These are phyloP conservation scores for Raffaelea arxii DNA, from an alignment of 2,329 filamentous ascomycete genomes.

Conservation along the genomic window DNA sequence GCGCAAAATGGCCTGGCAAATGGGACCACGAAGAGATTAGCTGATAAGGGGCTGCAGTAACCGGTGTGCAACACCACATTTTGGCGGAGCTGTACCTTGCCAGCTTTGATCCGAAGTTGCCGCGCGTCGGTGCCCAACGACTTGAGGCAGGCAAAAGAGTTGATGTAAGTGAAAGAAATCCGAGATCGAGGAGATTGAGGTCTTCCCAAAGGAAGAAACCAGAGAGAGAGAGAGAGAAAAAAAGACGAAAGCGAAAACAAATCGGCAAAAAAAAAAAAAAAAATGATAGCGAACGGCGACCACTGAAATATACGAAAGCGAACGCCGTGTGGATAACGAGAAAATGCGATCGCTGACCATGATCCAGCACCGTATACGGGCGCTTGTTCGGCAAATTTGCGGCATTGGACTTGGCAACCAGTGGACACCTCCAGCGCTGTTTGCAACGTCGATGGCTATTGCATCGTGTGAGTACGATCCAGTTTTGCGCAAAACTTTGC, in stretches of 20 bases:
- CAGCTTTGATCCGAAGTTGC: slow-evolving; percentile 44
- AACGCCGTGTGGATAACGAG: not conserved
- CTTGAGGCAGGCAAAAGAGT: slow-evolving; percentile 7
- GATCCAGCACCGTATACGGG: slow-evolving; percentile 30
- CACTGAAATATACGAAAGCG: too few relatives aligned
- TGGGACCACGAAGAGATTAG: slow-evolving; percentile 1
- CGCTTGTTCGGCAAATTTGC: slow-evolving; percentile 42
- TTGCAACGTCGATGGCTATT: slow-evolving; percentile 46
- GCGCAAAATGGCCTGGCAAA: not conserved
- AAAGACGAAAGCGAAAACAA: not conserved
- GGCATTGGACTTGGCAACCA: slow-evolving; percentile 49
- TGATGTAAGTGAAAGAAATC: slow-evolving; percentile 3
- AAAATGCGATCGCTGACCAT: slow-evolving; percentile 1
- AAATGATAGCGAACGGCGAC: too few relatives aligned
- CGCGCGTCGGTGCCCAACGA: slow-evolving; percentile 34
- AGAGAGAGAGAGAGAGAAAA: not conserved
- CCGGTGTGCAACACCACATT: slow-evolving; percentile 50
- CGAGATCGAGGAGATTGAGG: too few relatives aligned
- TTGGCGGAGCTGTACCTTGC: slow-evolving; percentile 46
- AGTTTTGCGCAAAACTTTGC: not conserved
- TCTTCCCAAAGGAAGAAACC: not conserved
- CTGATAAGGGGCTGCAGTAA: slow-evolving; percentile 27
- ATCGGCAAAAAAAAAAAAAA: not conserved
- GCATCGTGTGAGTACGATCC: slow-evolving; percentile 32
- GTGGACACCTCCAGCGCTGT: slow-evolving; percentile 42